Evolutionary conservation across 116 monocot species (phyloP), one percentile per base, ranked within the genome.

Genomic region (Thalassia testudinum): DNA sequence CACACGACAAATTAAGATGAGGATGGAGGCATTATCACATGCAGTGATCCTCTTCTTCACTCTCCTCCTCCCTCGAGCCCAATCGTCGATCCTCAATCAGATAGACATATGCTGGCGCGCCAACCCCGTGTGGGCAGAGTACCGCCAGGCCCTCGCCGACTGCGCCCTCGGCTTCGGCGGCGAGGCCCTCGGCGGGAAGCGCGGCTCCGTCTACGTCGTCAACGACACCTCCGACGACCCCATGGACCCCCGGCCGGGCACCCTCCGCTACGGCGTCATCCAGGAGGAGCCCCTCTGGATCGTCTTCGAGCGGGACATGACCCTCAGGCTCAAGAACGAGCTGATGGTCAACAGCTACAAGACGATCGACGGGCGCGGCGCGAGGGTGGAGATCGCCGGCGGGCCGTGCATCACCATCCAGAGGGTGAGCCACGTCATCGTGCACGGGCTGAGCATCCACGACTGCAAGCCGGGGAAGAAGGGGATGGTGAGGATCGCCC

Each of bases 271-370:
- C 50, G 84, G 18, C 40, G 79, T 54, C 48, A 77, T 77, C 60
- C 82, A 73, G 54, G 21, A 59, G 19, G 27, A 54, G 27, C 82
- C 82, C 13, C 73, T 82, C 17, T 77, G 82, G 82, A 82, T 82
- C 63, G 17, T 68, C 50, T 81, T 81, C 63, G 56, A 56, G 24
- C 42, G 24, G 0, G 63, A 64, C 66, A 82, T 82, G 82, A 47
- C 44, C 38, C 73, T 82, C 62, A 37, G 11, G 1, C 76, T 82
- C 54, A 19, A 37, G 37, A 40, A 77, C 47, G 82, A 82, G 57
- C 76, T 76, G 1, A 66, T 76, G 14, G 47, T 76, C n/a, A 66
- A 53, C 49, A 70, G 70, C 58, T 70, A 47, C 62, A 76, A 76
- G 62, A 76, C 76, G 8, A 70, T 76, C 38, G 76, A 76, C 28